Percentiles rank a stretch among this genome's conserved stretches.
Evolutionary conservation across 768 basidiomycete genomes (phyloP).

Genomic region (Hericium rajendrae): DNA sequence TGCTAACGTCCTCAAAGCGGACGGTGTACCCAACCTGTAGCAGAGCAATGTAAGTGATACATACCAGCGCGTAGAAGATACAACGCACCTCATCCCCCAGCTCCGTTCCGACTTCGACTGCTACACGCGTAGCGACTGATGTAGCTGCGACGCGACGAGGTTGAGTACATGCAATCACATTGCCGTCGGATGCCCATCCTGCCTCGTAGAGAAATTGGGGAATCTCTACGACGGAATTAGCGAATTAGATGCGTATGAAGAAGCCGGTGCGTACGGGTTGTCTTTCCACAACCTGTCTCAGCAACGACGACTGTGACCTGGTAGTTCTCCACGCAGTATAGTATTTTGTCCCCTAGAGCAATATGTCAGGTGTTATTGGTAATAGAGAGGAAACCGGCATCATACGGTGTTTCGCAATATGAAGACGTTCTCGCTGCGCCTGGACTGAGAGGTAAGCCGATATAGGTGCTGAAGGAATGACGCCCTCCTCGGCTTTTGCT

Average conservation of each 20-base stretch:
- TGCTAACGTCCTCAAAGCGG: constrained; percentile 89
- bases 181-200: constrained; percentile 82
- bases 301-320: constrained; percentile 85
- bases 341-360: constrained; percentile 56
- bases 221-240: constrained; percentile 49
- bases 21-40: constrained; percentile 92
- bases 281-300: constrained; percentile 96
- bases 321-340: constrained; percentile 78
- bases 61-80: constrained; percentile 53
- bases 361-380: not conserved
- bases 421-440: constrained; percentile 70
- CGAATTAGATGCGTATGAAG: constrained; percentile 5
- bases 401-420: constrained; percentile 85
- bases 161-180: constrained; percentile 87
- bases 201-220: constrained; percentile 92
- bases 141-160: constrained; percentile 92
- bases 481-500: constrained; percentile 62
- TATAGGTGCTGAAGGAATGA: constrained; percentile 56
- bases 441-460: constrained; percentile 53
- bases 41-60: constrained; percentile 66
- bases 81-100: constrained; percentile 76
- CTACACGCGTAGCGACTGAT: constrained; percentile 84
- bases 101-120: constrained; percentile 80
- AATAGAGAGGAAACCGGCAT: not conserved
- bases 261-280: constrained; percentile 64